Evolutionary conservation across 73 alveolate genomes (phyloP), one percentile per base, ranked within the genome.

Genomic region (Stentor coeruleus): DNA sequence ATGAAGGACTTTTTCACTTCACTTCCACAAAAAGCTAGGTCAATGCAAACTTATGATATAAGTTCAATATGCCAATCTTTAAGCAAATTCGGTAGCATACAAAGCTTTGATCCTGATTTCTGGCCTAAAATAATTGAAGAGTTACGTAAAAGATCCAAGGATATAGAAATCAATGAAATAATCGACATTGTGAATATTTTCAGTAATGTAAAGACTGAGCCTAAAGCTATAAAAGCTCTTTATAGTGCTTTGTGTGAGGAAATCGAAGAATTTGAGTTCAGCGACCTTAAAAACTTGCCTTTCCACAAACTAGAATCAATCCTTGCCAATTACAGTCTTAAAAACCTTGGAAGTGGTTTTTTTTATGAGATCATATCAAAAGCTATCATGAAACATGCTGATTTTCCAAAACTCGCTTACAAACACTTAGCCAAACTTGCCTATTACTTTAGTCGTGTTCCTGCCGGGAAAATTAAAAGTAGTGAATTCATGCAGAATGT

Each of bases 361-460:
- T 66, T 66, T 20, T 66, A 26, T 31, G 15, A 66, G 36, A 11
- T 20, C 42, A 20, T 66, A 26, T 20, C 42, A 28, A 33, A 66
- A 20, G 39, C 79, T 1, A 26, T 66, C n/a, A 14, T 66, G 1
- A 26, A 20, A 26, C 79, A 66, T 31, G n/a, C 36, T 26, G 79
- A 66, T 66, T 33, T 66, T 66, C 40, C n/a, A 26, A 66, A 20
- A 28, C n/a, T 31, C 2, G 33, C 26, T 1, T 31, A 20, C n/a
- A 37, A 66, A 33, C n/a, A 66, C 37, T 26, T 66, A 0, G n/a
- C 79, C 2, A 66, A 33, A 66, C n/a, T 66, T 20, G 79, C 79
- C 33, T 66, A 66, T 66, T 66, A 66, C 37, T 66, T 66, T 40
- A 26, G 42, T 26, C n/a, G 79, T 28, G 39, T 40, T 11, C 79